A percentile compares a stretch with the other conserved stretches of the same genome.
phyloP scores from a whole-genome alignment of 1,139 yeast genomes.

The Petasospora rhodanensis region DNA sequence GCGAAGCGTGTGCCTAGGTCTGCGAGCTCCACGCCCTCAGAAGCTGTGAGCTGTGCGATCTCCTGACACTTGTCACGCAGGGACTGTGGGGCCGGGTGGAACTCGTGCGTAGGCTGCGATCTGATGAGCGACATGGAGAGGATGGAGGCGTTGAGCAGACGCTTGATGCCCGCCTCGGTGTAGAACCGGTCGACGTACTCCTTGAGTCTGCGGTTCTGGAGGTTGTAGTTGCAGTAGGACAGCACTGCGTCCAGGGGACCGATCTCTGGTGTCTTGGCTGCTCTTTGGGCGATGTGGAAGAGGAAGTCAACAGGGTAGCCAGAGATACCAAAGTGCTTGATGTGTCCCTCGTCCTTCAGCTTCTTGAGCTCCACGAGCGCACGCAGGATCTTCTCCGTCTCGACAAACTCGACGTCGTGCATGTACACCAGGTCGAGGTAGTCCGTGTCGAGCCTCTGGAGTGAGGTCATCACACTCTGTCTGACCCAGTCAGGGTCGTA shows the following conservation, averaged over 20 bases:
- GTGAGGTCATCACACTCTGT: conserved; percentile 59
- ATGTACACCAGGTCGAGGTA: conserved; percentile 79
- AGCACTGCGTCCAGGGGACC: conserved; percentile 67
- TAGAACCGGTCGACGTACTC: conserved; percentile 47
- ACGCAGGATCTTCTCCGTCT: conserved; percentile 46
- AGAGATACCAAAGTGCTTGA: conserved; percentile 69
- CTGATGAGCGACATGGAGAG: conserved; percentile 83
- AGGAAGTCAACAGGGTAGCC: conserved; percentile 83
- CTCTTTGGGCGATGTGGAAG: conserved; percentile 41
- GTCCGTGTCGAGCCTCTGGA: conserved; percentile 55
- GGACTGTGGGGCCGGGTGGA: conserved; percentile 77
- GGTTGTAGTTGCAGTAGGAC: conserved; percentile 77
- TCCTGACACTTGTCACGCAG: conserved; percentile 51
- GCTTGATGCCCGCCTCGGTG: conserved; percentile 48
- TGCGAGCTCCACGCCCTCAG: conserved; percentile 58
- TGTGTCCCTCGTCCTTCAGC: conserved; percentile 60
- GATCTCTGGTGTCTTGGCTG: conserved; percentile 32
- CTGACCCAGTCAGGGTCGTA: conserved; percentile 60
- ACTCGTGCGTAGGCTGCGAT: conserved; percentile 58
- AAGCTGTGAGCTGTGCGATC: conserved; percentile 44
- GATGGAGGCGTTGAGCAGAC: conserved; percentile 75
- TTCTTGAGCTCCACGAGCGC: conserved; percentile 59
- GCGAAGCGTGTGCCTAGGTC: conserved; percentile 80
- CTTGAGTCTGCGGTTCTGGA: conserved; percentile 65
- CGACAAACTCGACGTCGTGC: conserved; percentile 86